Conservation (phyloP, 805 yeast species). For the Kuraishia molischiana region DNA sequence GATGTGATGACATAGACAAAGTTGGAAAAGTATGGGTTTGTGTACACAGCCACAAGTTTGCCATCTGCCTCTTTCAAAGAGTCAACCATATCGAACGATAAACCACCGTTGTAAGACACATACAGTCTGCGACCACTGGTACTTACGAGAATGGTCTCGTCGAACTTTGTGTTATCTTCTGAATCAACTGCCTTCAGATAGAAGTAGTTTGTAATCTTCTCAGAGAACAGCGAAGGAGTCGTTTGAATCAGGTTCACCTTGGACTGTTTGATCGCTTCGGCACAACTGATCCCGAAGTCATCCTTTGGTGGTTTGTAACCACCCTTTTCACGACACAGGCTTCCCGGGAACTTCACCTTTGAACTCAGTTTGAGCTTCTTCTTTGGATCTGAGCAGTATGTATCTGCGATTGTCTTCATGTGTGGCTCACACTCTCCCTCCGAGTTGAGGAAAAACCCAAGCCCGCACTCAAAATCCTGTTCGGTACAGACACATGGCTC, state of each 20-base stretch:
- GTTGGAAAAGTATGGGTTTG: constrained; percentile 52
- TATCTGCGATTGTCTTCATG: constrained; percentile 7
- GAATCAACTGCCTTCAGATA: constrained; percentile 48
- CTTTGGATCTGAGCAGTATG: constrained; percentile 13
- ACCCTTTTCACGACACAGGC: constrained; percentile 11
- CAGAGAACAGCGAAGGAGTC: constrained; percentile 32
- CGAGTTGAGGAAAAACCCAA: constrained; percentile 27
- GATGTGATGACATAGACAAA: constrained; percentile 45
- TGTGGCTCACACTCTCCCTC: constrained; percentile 38
- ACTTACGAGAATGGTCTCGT: constrained; percentile 56
- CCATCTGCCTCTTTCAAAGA: constrained; percentile 24
- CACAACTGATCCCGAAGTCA: neutral
- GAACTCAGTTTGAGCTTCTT: constrained; percentile 13
- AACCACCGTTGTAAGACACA: constrained; percentile 68
- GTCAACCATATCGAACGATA: constrained; percentile 25
- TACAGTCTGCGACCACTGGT: constrained; percentile 43
- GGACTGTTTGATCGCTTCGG: neutral
- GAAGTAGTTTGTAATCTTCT: constrained; percentile 41
- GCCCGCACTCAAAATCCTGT: constrained; percentile 64
- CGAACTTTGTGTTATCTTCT: constrained; percentile 23
- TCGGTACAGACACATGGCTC: constrained; percentile 56
- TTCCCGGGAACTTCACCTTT: constrained; percentile 15
- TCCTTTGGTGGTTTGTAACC: neutral
- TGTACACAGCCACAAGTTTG: constrained; percentile 40
- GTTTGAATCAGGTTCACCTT: constrained; percentile 2